Base-by-base conservation (phyloP, 495 filamentous ascomycete genomes). In the Bryoglossum gracile region DNA sequence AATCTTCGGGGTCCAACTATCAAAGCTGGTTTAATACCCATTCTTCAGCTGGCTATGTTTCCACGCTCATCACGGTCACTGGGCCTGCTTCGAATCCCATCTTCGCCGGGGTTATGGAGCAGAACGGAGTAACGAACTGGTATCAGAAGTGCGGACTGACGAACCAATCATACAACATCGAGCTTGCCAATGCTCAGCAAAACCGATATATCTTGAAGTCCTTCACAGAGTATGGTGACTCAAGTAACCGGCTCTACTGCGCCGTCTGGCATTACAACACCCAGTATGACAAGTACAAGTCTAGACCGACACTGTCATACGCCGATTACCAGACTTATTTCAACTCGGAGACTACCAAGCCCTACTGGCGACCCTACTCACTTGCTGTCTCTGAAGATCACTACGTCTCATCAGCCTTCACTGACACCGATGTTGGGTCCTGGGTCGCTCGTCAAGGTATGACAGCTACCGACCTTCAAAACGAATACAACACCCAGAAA, bases 391-490 rank as follows among this genome's bases (percentile, higher is more conserved):
- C 43, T 8, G 50, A 57, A 23, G 36, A 53, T 30, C 26, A 37
- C 9, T 26, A 17, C 11, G 30, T 43, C 0, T 24, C 50, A 2
- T 22, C 50, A 3, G 32, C 50, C 14, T 53, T 53, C 38, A 48
- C 49, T 19, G 46, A 57, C 35, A 53, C 54, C 9, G 33, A 48
- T 24, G 43, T 53, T 18, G 54, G 49, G 8, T 26, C 25, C 3
- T 57, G 43, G 43, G 33, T 47, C 24, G 26, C 42, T 9, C 18
- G 43, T 3, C 43, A 53, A 23, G 54, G 37, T 11, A 30, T 53
- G 37, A 54, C 38, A 11, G 40, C 55, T 14, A 24, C 40, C 10
- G 5, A 23, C 3, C n/a, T 45, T 8, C 40, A 38, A 39, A 26
- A 26, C n/a, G 40, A 44, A 26, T 45, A 45, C 26, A 13, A 11